Percentiles rank a stretch among this genome's conserved stretches.
Conservation (phyloP, 768 basidiomycete species). For the Xerocomellus amylosporus region DNA sequence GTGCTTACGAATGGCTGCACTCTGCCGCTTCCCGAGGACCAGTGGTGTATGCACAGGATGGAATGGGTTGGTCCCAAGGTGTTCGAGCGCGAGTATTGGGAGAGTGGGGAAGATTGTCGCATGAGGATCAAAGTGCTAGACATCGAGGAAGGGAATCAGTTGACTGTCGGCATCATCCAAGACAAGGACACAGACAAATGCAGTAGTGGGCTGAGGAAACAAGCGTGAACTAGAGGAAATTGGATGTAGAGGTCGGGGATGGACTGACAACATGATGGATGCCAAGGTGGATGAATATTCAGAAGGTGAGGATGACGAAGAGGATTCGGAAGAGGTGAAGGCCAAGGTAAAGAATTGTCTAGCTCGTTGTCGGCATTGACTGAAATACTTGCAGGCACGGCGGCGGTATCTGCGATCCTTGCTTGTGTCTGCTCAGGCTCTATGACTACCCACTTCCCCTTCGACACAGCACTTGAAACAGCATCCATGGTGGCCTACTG, state of each 20-base stretch:
- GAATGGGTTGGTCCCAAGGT: constrained; percentile 91
- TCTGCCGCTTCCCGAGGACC: too few species aligned
- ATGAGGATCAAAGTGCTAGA: constrained; percentile 79
- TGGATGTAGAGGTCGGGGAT: constrained; percentile 42
- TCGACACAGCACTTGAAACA: constrained; percentile 30
- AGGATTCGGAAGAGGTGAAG: constrained; percentile 70
- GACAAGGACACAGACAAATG: too few species aligned
- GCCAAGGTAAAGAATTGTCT: constrained; percentile 55
- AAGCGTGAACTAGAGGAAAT: too few species aligned
- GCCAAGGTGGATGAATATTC: constrained; percentile 48
- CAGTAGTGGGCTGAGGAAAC: too few species aligned
- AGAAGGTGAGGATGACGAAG: constrained; percentile 54
- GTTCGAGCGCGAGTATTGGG: constrained; percentile 94
- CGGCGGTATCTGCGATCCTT: constrained; percentile 70
- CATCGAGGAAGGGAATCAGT: constrained; percentile 52
- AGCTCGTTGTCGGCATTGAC: constrained; percentile 4
- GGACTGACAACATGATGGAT: constrained; percentile 72
- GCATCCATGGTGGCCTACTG: constrained; percentile 28
- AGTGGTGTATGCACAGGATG: too few species aligned
- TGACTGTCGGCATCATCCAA: too few species aligned
- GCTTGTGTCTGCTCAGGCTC: constrained; percentile 51
- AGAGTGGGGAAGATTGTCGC: constrained; percentile 53
- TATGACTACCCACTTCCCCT: constrained; percentile 23
- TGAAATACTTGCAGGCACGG: constrained; percentile 50
- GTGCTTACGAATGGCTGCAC: too few species aligned